Evolutionary conservation across 1,139 yeast genomes (phyloP).

Genomic region (Nadsonia starkeyi-henricii): DNA sequence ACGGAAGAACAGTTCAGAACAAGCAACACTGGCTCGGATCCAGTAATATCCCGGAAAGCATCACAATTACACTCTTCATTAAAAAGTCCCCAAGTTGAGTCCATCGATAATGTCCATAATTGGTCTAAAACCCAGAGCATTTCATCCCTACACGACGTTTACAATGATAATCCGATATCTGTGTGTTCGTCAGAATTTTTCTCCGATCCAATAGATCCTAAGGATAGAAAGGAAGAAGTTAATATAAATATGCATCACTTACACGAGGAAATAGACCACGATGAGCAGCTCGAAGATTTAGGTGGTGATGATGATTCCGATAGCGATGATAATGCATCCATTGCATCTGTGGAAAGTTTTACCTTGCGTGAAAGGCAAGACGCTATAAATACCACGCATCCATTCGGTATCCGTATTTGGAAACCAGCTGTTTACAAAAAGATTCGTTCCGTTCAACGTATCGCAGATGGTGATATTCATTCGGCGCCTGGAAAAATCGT

Average conservation of each 20-base stretch:
- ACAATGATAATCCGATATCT: neutral
- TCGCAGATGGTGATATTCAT: conserved; percentile 91
- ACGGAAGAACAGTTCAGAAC: neutral
- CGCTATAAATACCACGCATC: conserved; percentile 93
- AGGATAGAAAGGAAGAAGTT: conserved; percentile 9
- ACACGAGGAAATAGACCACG: conserved; percentile 1
- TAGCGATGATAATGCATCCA: conserved; percentile 31
- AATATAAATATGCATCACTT: conserved; percentile 6
- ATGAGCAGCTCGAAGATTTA: neutral
- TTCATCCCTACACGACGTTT: neutral
- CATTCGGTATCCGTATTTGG: conserved; percentile 97
- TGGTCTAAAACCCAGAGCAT: neutral
- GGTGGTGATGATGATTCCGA: conserved; percentile 20
- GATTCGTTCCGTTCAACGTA: conserved; percentile 75
- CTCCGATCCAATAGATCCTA: neutral
- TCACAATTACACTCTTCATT: neutral
- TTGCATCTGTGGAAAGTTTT: conserved; percentile 58
- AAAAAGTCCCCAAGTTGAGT: neutral
- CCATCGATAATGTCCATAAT: neutral
- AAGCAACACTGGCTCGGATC: neutral
- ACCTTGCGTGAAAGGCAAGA: conserved; percentile 90
- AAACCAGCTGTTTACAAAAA: conserved; percentile 94
- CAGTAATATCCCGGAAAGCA: neutral
- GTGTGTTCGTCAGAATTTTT: neutral
- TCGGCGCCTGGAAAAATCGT: conserved; percentile 48